These are phyloP conservation scores for Cytospora schulzeri DNA, from an alignment of 2,329 filamentous ascomycete species.

Conservation along the genomic window DNA sequence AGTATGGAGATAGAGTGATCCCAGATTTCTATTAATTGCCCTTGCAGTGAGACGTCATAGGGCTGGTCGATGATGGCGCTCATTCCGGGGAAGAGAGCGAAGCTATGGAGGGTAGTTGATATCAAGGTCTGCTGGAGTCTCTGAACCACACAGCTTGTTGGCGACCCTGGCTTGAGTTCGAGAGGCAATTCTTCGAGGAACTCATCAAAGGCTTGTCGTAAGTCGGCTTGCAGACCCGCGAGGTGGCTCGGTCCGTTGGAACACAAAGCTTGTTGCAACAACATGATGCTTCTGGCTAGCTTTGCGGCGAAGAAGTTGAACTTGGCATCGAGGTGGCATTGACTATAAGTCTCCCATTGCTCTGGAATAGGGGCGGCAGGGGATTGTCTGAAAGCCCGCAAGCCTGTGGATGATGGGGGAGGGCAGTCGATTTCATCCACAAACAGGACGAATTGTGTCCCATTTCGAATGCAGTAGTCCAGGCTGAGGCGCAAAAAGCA, in stretches of 20 bases:
- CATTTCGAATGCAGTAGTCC: slow-evolving; percentile 30
- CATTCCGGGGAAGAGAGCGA: slow-evolving; percentile 21
- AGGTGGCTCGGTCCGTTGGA: too few relatives aligned
- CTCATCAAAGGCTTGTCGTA: slow-evolving; percentile 5
- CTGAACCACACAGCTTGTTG: slow-evolving; percentile 6
- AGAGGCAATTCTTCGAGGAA: slow-evolving; percentile 21
- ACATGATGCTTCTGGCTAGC: slow-evolving; percentile 9
- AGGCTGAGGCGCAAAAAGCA: slow-evolving; percentile 29
- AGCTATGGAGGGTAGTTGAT: slow-evolving; percentile 22
- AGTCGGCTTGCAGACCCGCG: too few relatives aligned
- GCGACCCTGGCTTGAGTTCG: not conserved
- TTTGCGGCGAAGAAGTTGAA: slow-evolving; percentile 25
- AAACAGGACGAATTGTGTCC: slow-evolving; percentile 28
- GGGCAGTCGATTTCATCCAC: slow-evolving; percentile 32
- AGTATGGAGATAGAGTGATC: slow-evolving; percentile 25
- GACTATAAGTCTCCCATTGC: slow-evolving; percentile 5
- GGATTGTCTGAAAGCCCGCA: slow-evolving; percentile 2
- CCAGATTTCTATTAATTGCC: slow-evolving; percentile 27
- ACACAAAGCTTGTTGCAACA: too few relatives aligned
- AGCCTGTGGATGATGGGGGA: slow-evolving; percentile 14
- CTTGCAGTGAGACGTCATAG: slow-evolving; percentile 5
- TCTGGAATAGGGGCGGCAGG: too few relatives aligned
- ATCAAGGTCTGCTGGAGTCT: slow-evolving; percentile 26
- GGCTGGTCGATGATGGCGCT: slow-evolving; percentile 8
- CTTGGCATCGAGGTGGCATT: slow-evolving; percentile 8